A percentile compares a stretch with the other conserved stretches of the same genome.
phyloP scores from a whole-genome alignment of 73 alveolate genomes.

The Paramecium bursaria region DNA sequence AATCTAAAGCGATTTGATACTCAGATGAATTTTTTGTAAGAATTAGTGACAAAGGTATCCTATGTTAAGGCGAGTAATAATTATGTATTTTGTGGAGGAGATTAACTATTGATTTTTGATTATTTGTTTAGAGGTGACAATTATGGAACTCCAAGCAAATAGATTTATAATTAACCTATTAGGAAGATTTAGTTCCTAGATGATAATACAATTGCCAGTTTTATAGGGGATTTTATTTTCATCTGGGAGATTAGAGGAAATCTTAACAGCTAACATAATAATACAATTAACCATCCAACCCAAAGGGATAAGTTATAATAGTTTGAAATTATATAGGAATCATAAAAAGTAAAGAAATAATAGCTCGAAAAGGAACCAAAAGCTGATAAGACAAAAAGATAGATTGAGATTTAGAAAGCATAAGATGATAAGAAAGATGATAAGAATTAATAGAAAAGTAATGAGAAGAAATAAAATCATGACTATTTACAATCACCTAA shows the following conservation, averaged over 20 bases:
- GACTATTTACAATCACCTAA: neutral
- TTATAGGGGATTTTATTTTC: conserved; percentile 37
- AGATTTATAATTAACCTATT: neutral
- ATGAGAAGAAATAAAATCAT: neutral
- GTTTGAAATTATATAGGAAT: neutral
- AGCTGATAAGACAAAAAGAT: conserved; percentile 4
- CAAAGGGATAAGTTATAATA: neutral
- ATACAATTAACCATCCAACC: conserved; percentile 31
- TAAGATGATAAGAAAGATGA: conserved; percentile 18
- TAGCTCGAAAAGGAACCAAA: neutral
- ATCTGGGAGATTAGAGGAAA: conserved; percentile 53
- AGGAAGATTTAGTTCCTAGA: neutral
- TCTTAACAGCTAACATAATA: neutral
- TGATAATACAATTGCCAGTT: conserved; percentile 25
- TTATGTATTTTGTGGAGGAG: conserved; percentile 10
- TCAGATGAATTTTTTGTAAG: conserved; percentile 22
- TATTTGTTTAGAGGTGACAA: conserved; percentile 15
- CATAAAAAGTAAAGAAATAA: no score
- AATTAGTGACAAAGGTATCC: neutral
- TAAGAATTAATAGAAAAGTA: neutral
- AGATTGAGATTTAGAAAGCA: neutral
- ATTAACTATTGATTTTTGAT: conserved; percentile 20
- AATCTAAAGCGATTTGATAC: conserved; percentile 38
- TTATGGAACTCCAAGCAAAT: conserved; percentile 22
- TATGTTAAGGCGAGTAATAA: conserved; percentile 13